Evolutionary conservation across 805 yeast genomes (phyloP), one percentile per base, ranked within the genome.

Genomic region (Grigorovia transvaalensis): DNA sequence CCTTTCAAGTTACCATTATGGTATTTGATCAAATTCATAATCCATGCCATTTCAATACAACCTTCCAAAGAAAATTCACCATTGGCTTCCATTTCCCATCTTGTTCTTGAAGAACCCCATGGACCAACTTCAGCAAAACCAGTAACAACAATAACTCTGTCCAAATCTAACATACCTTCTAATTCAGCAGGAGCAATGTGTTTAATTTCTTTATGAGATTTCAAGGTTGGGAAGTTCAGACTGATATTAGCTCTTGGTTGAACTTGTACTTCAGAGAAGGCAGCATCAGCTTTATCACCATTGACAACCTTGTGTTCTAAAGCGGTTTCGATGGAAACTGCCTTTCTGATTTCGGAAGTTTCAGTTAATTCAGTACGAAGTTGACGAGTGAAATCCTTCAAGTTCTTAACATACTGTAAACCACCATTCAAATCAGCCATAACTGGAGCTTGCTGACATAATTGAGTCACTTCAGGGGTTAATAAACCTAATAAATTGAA

Each of bases 371-470:
- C 87, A 54, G 79, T 72, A 76, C 99, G 86, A 67, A 93, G 78
- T 57, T 80, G 75, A 60, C 81, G 74, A 63, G 95, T 87, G 71
- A 83, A 81, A 45, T 85, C 96, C 78, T 90, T 90, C 74, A 93
- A 81, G 76, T 90, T 86, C 50, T 87, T 89, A 61, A 93, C 77
- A 73, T 81, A 86, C 74, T 93, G 98, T 75, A 93, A 82, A 63
- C 99, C 99, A 78, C 99, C 99, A 70, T 93, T 93, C 76, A 93
- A 80, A 70, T 93, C 99, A 56, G 99, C 99, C 85, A 88, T 83
- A 51, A 93, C 91, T 51, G 99, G 98, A 57, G 84, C 81, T 64
- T 82, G 84, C 78, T 93, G 98, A 71, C 96, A 90, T 60, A 89
- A 74, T 66, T 84, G 80, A 59, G 83, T 84, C 59, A 93, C 79